Base-by-base conservation (phyloP, 164 flowering plant genomes). In the Macadamia tetraphylla region DNA sequence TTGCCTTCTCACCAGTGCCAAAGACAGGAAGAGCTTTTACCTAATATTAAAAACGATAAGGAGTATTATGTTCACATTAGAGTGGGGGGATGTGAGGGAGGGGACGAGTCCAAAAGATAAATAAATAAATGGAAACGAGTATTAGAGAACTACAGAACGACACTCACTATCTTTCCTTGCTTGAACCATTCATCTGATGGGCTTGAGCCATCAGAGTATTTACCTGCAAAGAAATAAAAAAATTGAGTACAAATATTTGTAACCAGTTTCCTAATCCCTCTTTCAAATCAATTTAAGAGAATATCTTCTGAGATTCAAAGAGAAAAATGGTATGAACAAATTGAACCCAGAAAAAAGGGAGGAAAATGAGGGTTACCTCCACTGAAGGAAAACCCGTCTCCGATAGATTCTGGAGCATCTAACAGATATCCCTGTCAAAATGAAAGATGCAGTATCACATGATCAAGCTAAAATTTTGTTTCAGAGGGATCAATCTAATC, bases 351-450 rank as follows among this genome's bases (percentile, higher is more conserved):
- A n/a, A n/a, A n/a, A n/a, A n/a, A n/a, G n/a, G n/a, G n/a, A 29
- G 29, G 17, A 35, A 58, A 59, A 6, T 3, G 43, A 49, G 31
- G 46, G 58, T 7, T 48, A 91, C 97, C 98, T 81, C 98, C 97
- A 65, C 83, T 79, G 73, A 93, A 93, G 11, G 97, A 90, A 70
- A 93, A 90, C n/a, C 98, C 98, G 77, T 92, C 98, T 29, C 98
- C 98, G 49, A 73, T 73, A 1, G 88, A 84, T 68, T 78, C 94
- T 69, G 94, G 95, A 73, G 98, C 98, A 76, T 93, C 97, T 23
- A 92, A 71, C 71, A 81, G 70, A 82, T 85, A 90, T 69, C 84
- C 87, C 92, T 92, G 72, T 70, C 31, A 43, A 60, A 30, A 68
- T 18, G 40, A n/a, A 29, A 10, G 8, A 43, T 9, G n/a, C n/a